Evolutionary conservation across 768 basidiomycete genomes (phyloP), one percentile per base, ranked within the genome.

Genomic region (Leccinum boreale): DNA sequence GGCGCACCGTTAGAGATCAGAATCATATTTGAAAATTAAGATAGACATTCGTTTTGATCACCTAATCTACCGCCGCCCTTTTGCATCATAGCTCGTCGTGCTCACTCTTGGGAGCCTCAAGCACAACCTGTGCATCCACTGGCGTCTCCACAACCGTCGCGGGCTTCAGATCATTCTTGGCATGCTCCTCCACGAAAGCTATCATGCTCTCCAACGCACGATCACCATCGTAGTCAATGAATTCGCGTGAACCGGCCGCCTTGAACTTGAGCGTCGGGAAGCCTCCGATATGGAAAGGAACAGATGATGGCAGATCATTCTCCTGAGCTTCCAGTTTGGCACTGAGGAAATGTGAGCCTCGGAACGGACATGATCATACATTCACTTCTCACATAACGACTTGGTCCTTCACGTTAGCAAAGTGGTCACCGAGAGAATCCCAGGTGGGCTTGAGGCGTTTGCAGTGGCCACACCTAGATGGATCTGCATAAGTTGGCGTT

Each of bases 261-360:
- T 94, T 95, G 83, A 99, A 96, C 73, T 98, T 98, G 69, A 98
- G 71, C 5, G 97, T 98, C 8, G 97, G 96, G 89, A 93, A 94
- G 42, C 93, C 92, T 55, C 78, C 67, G 58, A 98, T 75, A 53
- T 87, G 85, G 92, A 99, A 98, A 31, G 88, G 85, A 58, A 88
- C 84, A n/a, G 83, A 83, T 19, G 87, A 79, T 49, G 97, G 96
- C 15, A 99, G 81, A 72, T 99, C 97, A 72, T 99, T 99, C 75
- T 97, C 94, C 58, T 87, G 88, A 2, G 94, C 92, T 63, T 99
- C 97, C 78, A 98, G 86, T 77, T 98, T 98, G 67, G 94, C 95
- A 72, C 90, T 93, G 58, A 4, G 53, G 33, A 53, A 33, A 47
- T 58, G 55, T 68, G 54, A 61, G 57, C 19, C 49, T 56, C 55